Evolutionary conservation across 441 rosid species (phyloP).

Genomic region (Metrosideros polymorpha): DNA sequence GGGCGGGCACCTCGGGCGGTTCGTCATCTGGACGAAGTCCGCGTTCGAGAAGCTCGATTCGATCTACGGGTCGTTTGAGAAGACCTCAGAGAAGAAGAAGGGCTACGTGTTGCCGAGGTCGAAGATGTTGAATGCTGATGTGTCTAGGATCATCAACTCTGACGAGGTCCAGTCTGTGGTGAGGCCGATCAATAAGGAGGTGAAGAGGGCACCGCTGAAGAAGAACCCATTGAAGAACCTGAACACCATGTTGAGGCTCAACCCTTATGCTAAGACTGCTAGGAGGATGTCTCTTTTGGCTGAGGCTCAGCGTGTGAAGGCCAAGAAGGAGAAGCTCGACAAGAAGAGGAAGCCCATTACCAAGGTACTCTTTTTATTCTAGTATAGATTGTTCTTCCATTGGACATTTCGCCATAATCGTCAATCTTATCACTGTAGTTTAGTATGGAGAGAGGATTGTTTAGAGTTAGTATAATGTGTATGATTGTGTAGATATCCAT

Average conservation of each 20-base stretch:
- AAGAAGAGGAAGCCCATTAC: constrained; percentile 62
- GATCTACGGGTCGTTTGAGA: constrained; percentile 78
- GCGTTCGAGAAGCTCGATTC: constrained; percentile 87
- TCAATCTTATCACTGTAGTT: not conserved
- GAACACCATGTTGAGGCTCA: constrained; percentile 66
- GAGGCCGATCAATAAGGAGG: constrained; percentile 62
- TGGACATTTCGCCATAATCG: not conserved
- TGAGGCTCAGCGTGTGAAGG: constrained; percentile 74
- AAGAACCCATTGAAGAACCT: constrained; percentile 91
- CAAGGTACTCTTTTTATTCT: constrained; percentile 37
- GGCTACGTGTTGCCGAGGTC: constrained; percentile 77
- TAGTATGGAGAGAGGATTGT: not conserved
- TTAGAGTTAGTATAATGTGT: not conserved
- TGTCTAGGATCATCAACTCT: constrained; percentile 88
- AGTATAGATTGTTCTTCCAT: not conserved
- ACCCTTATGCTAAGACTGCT: constrained; percentile 92
- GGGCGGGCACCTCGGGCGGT: constrained; percentile 91
- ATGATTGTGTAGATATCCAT: not conserved
- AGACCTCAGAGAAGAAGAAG: constrained; percentile 79
- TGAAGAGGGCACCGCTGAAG: constrained; percentile 72
- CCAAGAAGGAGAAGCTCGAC: constrained; percentile 94
- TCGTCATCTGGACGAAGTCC: constrained; percentile 87
- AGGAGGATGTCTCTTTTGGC: constrained; percentile 91
- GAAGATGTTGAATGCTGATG: constrained; percentile 89
- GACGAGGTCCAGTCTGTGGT: constrained; percentile 96